phyloP scores from a whole-genome alignment of 352 stramenopile genomes.

The Globisporangium okanoganense region DNA sequence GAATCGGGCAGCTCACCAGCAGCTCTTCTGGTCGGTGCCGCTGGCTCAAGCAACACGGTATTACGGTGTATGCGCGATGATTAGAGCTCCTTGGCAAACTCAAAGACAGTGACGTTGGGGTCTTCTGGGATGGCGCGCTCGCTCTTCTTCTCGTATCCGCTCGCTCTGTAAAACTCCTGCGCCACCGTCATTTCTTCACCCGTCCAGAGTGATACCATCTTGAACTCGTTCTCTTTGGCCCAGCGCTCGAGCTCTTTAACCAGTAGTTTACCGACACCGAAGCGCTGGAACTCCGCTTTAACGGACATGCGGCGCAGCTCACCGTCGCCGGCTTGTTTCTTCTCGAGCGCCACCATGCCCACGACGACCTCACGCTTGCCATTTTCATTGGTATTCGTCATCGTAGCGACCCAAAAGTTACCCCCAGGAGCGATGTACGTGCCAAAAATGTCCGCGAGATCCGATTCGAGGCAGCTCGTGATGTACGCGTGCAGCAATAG shows the following conservation, averaged over 20 bases:
- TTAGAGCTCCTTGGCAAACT: slow-evolving; percentile 30
- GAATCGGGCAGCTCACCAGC: too few species aligned
- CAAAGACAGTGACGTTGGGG: slow-evolving; percentile 28
- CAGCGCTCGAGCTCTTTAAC: slow-evolving; percentile 38
- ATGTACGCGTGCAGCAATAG: slow-evolving; percentile 2
- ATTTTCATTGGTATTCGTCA: neutral
- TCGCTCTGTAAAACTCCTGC: slow-evolving; percentile 28
- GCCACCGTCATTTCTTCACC: slow-evolving; percentile 31
- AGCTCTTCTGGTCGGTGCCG: too few species aligned
- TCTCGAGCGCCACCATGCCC: slow-evolving; percentile 38
- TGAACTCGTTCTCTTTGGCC: slow-evolving; percentile 27
- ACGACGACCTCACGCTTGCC: slow-evolving; percentile 22
- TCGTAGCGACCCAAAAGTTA: slow-evolving; percentile 38
- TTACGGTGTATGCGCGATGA: too few species aligned
- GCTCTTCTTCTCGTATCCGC: slow-evolving; percentile 27
- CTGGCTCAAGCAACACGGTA: too few species aligned
- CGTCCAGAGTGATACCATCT: slow-evolving; percentile 30
- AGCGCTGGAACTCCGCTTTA: slow-evolving; percentile 26
- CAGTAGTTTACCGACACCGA: slow-evolving; percentile 33
- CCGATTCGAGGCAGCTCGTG: slow-evolving; percentile 9
- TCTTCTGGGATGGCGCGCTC: slow-evolving; percentile 29
- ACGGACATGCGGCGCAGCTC: slow-evolving; percentile 50
- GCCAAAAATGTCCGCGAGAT: slow-evolving; percentile 6
- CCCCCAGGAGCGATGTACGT: slow-evolving; percentile 19
- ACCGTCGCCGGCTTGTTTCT: slow-evolving; percentile 23